Conservation (phyloP, 2,329 filamentous ascomycete genomes). For the Zasmidium citrigriseum region DNA sequence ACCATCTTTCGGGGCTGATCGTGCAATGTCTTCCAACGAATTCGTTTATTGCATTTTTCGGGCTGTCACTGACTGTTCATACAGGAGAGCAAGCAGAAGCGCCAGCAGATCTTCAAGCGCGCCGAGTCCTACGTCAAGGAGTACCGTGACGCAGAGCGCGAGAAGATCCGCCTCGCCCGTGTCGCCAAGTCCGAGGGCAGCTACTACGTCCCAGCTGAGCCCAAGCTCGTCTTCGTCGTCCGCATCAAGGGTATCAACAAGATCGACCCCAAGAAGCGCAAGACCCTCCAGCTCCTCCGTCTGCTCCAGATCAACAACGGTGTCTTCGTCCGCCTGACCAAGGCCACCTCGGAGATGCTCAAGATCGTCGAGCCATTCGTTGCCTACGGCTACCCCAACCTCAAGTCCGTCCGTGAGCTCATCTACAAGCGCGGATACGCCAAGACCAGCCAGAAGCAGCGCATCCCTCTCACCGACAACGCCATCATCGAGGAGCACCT, state of each 20-base stretch:
- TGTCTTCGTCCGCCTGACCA: constrained; percentile 96
- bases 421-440: constrained; percentile 99
- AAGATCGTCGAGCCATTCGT: constrained; percentile 99
- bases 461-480: constrained; percentile 95
- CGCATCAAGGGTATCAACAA: constrained; percentile 99
- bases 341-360: constrained; percentile 96
- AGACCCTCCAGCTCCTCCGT: constrained; percentile 99
- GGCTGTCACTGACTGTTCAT: constrained; percentile 37
- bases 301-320: constrained; percentile 99
- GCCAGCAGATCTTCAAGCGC: constrained; percentile 98
- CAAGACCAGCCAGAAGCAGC: constrained; percentile 93
- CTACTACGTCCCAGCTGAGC: constrained; percentile 92
- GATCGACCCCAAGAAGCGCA: constrained; percentile 99
- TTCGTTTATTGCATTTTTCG: constrained; percentile 10
- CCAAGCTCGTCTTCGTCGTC: constrained; percentile 95
- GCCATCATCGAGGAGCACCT: constrained; percentile 94
- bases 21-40: constrained; percentile 42
- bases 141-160: constrained; percentile 96
- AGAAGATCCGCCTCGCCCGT: constrained; percentile 93
- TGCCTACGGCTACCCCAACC: constrained; percentile 98
- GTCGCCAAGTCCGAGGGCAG: constrained; percentile 88
- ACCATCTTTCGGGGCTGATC: constrained; percentile 99
- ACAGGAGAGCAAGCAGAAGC: constrained; percentile 98
- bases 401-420: constrained; percentile 98
- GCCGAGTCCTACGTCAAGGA: constrained; percentile 99